Base-by-base conservation (phyloP, 192 early-diverging fungal genomes). In the Rhizophagus sp. region DNA sequence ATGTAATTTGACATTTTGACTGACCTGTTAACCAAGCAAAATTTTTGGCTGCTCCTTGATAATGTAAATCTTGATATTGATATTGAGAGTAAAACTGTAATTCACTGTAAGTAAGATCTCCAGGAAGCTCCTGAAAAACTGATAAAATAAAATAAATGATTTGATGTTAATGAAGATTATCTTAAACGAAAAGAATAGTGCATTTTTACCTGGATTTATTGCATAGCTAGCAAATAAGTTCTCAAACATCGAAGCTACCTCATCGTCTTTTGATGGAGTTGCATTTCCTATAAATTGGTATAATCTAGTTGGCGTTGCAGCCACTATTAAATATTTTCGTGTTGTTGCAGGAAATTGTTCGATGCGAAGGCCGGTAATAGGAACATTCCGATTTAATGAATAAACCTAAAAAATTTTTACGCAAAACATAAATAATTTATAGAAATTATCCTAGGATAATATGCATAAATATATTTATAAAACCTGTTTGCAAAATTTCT, bases 21-120 rank as follows among this genome's bases (percentile, higher is more conserved):
- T 44, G 61, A 90, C 91, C 91, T 4, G 97, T 97, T 76, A 96
- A 79, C 97, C 97, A 99, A 3, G 93, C 94, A 90, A 97, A 97
- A 39, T 89, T 91, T 73, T 95, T 90, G 2, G 93, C 92, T 19
- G 88, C 80, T 24, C 90, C 90, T 68, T 89, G 90, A 39, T 87
- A 85, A n/a, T 91, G 91, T 27, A 89, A 82, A 72, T 92, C 91
- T 74, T 47, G 44, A 47, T 47, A 93, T 41, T 94, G 85, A 79
- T 85, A 93, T 13, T 83, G 88, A 70, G 90, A 91, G 82, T 89
- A 95, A 70, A 95, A 92, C 27, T 92, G 89, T 11, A 95, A 79
- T 33, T 90, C 88, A 25, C 88, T 89, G 44, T 85, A 85, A 77
- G 81, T 84, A 61, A 89, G 77, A 61, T 88, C 87, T 0, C 90